These are phyloP conservation scores for Mikania micrantha DNA, from an alignment of 129 eudicot species.

Conservation along the genomic window DNA sequence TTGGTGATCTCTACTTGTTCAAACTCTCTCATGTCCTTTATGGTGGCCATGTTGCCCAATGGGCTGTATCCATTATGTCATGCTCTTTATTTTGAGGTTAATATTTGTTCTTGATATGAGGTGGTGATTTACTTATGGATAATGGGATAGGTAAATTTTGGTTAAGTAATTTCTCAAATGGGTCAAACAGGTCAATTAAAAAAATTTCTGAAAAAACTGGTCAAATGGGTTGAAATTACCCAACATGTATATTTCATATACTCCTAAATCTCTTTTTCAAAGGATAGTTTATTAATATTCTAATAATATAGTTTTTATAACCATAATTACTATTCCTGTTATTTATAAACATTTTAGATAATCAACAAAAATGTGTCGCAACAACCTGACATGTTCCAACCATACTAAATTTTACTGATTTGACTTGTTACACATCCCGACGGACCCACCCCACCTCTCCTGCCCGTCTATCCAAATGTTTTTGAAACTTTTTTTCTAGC, in stretches of 20 bases:
- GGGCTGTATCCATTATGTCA: constrained; percentile 78
- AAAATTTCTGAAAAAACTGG: neutral
- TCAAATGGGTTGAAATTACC: neutral
- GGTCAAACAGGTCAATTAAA: neutral
- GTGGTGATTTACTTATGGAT: neutral
- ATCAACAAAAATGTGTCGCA: neutral
- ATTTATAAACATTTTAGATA: neutral
- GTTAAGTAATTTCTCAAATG: neutral
- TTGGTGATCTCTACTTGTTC: constrained; percentile 89
- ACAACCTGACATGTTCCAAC: neutral
- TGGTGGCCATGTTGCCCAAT: constrained; percentile 56
- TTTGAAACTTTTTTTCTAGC: neutral
- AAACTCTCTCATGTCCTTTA: constrained; percentile 57
- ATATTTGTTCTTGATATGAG: neutral
- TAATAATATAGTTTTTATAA: neutral
- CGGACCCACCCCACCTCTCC: neutral
- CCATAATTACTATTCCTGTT: neutral
- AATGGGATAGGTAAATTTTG: neutral
- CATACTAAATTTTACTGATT: neutral
- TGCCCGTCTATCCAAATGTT: neutral
- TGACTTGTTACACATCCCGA: neutral
- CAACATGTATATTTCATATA: neutral
- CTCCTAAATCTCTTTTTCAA: neutral
- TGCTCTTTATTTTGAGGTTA: neutral
- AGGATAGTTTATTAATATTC: neutral